These are phyloP conservation scores for Hibiscus tridactylites DNA, from an alignment of 345 rosid genomes.

Conservation along the genomic window DNA sequence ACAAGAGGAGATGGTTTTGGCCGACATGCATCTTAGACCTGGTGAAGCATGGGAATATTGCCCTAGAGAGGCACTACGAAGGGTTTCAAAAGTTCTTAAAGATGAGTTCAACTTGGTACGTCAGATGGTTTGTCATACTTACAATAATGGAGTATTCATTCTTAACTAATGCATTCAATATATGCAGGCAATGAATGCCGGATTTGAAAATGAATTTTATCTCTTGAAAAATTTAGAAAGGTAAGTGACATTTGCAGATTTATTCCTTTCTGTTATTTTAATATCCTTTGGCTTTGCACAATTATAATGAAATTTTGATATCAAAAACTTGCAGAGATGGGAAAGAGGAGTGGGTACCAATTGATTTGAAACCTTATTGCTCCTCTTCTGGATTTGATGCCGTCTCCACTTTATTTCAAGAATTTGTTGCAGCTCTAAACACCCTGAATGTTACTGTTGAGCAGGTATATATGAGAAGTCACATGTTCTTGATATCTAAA, in stretches of 20 bases:
- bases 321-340: conserved; percentile 46
- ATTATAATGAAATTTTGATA: neutral
- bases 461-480: conserved; percentile 42
- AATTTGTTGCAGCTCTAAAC: conserved; percentile 47
- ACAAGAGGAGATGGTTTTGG: conserved; percentile 88
- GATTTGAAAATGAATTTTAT: conserved; percentile 88
- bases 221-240: conserved; percentile 58
- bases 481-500: neutral
- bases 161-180: conserved; percentile 8
- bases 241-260: conserved; percentile 22
- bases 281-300: neutral
- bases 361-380: conserved; percentile 70
- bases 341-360: conserved; percentile 77
- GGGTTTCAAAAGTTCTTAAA: conserved; percentile 54
- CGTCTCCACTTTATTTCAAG: conserved; percentile 54
- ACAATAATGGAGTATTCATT: neutral
- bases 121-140: neutral
- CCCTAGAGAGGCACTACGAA: conserved; percentile 81
- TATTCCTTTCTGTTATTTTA: neutral
- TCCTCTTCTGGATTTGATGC: conserved; percentile 71
- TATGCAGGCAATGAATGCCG: conserved; percentile 82
- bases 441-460: conserved; percentile 70
- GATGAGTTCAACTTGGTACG: conserved; percentile 82
- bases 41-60: conserved; percentile 94
- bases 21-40: conserved; percentile 76